Base-by-base conservation (phyloP, 2,329 filamentous ascomycete species). In the Didymella arachidicola region DNA sequence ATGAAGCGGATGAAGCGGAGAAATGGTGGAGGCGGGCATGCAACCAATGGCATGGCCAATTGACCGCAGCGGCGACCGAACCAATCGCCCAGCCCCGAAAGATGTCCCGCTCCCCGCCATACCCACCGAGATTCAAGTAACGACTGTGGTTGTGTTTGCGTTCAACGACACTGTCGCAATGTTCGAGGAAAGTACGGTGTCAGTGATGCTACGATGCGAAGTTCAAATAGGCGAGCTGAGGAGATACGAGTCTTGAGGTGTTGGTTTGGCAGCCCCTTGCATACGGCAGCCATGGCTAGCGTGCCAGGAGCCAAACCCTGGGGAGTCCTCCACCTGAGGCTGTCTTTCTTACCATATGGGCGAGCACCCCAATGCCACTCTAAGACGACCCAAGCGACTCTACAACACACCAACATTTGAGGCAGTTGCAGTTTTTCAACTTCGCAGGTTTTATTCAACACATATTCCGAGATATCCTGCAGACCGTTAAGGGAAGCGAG, bases 31-130 rank as follows among this genome's bases (percentile, higher is more conserved):
- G 10, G 50, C 50, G 50, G 50, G 39, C 16, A 32, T 5, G 7
- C 5, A 38, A 16, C 49, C 49, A 52, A 52, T 52, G 41, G 12
- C 1, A 12, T 16, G 16, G 16, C 7, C n/a, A 19, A 30, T n/a
- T 39, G 10, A 41, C 50, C 42, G 42, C 42, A 38, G 27, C 34
- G 42, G 32, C 42, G n/a, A 22, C 42, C 42, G n/a, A 18, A 30
- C 18, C n/a, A 11, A 22, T 29, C 11, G 25, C 32, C 14, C 12
- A 27, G 32, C 32, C 32, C 32, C 32, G 32, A 36, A 8, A 16
- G 32, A 39, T 1, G 29, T 26, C 11, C 30, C 45, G 19, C 12
- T 16, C 32, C 45, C 19, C 6, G 30, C 45, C 18, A 32, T 16
- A 27, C 14, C 22, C 46, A 19, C 19, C 39, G 14, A 25, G 18